Evolutionary conservation across 441 rosid genomes (phyloP), one percentile per base, ranked within the genome.

Genomic region (Pelargonium citronellum): DNA sequence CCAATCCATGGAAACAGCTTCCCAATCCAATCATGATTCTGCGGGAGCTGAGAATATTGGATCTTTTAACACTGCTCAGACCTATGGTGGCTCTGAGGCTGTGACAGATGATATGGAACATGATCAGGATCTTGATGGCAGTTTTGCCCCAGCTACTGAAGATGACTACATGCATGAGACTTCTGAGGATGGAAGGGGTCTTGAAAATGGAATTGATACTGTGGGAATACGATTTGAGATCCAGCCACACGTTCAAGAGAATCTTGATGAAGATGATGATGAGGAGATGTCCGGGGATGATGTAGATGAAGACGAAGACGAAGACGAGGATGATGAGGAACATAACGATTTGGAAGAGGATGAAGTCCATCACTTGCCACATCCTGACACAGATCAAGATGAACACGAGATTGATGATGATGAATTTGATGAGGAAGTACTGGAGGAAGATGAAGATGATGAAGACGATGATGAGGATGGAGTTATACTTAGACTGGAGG

Each of bases 321-420:
- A 85, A 0, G 91, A 89, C 51, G 93, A 91, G 51, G 97, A 90
- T 53, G 98, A 87, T 12, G 92, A 88, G 74, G 98, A 87, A 27
- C 92, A 85, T 73, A 83, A 90, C 85, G 90, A 81, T 76, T 76
- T 90, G 73, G 99, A 89, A 75, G 97, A 85, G 74, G 97, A 89
- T 80, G 97, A 87, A 80, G 95, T 85, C 44, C 93, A 86, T 83
- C 98, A 88, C 80, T 80, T 91, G 75, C 90, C 99, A 70, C 99
- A 88, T 82, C 89, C 87, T 69, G 98, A 89, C 79, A 88, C 89
- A 6, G 98, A 95, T 86, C 98, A 90, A 80, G 99, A 95, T 83
- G 99, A 92, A 77, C 97, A 89, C 79, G 99, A 95, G 81, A 88
- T 95, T 70, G 99, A 95, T 80, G 96, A 87, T 79, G 96, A 90